Conservation (phyloP, 257 asterid genomes). For the Solanum okadae region DNA sequence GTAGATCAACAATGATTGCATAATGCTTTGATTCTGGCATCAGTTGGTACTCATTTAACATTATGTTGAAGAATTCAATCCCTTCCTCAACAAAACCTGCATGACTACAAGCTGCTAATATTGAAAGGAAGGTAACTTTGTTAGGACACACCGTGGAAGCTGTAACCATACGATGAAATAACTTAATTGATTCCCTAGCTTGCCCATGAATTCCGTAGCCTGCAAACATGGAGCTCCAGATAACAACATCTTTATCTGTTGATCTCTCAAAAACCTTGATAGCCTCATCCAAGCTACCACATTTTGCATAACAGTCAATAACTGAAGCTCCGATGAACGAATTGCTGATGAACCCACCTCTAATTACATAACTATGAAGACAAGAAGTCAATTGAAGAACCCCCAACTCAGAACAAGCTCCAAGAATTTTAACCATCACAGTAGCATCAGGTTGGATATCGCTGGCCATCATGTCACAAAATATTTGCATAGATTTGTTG, state of each 20-base stretch:
- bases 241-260: conserved; percentile 38
- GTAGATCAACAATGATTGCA: conserved; percentile 51
- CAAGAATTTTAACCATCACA: conserved; percentile 39
- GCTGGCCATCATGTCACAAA: conserved; percentile 39
- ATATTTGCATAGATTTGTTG: conserved; percentile 29
- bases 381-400: conserved; percentile 48
- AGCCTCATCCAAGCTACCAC: conserved; percentile 58
- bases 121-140: conserved; percentile 46
- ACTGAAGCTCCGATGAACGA: conserved; percentile 48
- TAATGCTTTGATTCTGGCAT: conserved; percentile 58
- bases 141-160: conserved; percentile 35
- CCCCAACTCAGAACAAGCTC: conserved; percentile 69
- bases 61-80: conserved; percentile 30
- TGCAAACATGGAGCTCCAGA: conserved; percentile 77
- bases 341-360: conserved; percentile 31
- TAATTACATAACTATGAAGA: conserved; percentile 43
- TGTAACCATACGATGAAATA: conserved; percentile 46
- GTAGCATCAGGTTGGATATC: conserved; percentile 32
- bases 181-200: conserved; percentile 43
- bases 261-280: conserved; percentile 27
- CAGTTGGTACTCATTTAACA: conserved; percentile 42
- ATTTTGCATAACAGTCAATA: conserved; percentile 64
- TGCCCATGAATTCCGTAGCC: conserved; percentile 61
- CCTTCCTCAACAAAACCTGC: conserved; percentile 66
- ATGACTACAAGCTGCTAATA: conserved; percentile 72